These are phyloP conservation scores for Astrothelium subdiscretum DNA, from an alignment of 495 filamentous ascomycete species.

Conservation along the genomic window DNA sequence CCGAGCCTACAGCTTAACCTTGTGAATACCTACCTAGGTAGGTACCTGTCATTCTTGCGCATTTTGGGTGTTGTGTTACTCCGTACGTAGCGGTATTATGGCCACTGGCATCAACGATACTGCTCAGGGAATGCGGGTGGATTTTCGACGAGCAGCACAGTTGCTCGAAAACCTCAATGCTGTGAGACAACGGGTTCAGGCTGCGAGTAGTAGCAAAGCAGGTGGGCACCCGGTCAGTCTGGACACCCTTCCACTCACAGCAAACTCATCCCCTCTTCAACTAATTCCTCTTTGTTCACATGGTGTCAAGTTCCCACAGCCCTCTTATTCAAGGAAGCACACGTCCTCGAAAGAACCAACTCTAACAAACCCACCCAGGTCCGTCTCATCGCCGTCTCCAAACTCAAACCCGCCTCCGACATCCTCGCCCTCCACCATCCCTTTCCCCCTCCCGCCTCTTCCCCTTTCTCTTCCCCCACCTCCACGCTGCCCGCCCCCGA, in stretches of 20 bases:
- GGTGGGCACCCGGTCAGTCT: background rate
- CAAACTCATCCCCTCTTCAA: background rate
- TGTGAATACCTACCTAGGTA: no score
- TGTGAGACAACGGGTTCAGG: slow-evolving; percentile 20
- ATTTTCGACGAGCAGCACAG: slow-evolving; percentile 24
- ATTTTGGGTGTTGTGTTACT: no score
- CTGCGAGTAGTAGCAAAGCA: slow-evolving; percentile 12
- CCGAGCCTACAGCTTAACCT: no score
- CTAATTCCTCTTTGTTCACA: background rate
- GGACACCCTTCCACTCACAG: slow-evolving; percentile 5
- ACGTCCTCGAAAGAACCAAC: no score
- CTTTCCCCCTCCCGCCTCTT: slow-evolving; percentile 17
- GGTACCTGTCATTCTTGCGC: no score
- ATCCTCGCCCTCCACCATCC: slow-evolving; percentile 67
- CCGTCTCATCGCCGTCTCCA: slow-evolving; percentile 85
- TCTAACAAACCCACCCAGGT: no score
- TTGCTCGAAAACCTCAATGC: slow-evolving; percentile 25
- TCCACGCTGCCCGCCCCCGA: slow-evolving; percentile 20
- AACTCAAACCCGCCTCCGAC: slow-evolving; percentile 83
- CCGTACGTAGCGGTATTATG: no score
- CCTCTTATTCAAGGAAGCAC: no score
- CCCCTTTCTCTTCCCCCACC: slow-evolving; percentile 6
- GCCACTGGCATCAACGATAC: background rate
- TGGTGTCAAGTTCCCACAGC: no score
- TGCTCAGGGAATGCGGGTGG: slow-evolving; percentile 24